Base-by-base conservation (phyloP, 805 yeast species). In the Ogataea trehalophila region DNA sequence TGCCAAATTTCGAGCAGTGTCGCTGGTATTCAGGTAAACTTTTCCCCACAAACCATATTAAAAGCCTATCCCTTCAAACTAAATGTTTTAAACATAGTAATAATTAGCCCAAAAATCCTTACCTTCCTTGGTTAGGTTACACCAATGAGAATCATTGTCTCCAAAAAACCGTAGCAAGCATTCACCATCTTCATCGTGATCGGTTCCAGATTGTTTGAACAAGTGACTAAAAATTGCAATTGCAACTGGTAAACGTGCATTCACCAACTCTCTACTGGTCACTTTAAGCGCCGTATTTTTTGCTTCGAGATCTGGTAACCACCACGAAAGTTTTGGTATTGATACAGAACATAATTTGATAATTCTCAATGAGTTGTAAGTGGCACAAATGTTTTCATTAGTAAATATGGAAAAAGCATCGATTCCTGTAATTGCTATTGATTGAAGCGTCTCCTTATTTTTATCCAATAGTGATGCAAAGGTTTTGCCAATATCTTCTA, bases 221-320 rank as follows among this genome's bases (percentile, higher is more conserved):
- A 63, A 48, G 5, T 63, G 63, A 41, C 74, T 61, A 44, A 71
- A 59, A 22, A 51, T 43, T 2, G 60, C 60, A 20, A 53, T 53
- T 11, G 51, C 49, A 6, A 60, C 58, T 0, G 62, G 59, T 33
- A 59, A 49, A 22, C 15, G n/a, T 13, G n/a, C 37, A 15, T 33
- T 14, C 6, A 38, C 34, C 11, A 38, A 23, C 13, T 11, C 20
- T 16, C 20, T 31, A 14, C 35, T 20, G 7, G 22, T 16, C 13
- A 13, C 26, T 23, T 33, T 43, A 5, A 13, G 8, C 7, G 16
- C 35, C 26, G 15, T 31, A 38, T 60, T 59, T 5, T 29, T 8
- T 8, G n/a, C 29, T 39, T 57, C 64, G 13, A 60, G 37, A 2
- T 39, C 39, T 5, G 59, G 54, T 2, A 58, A 46, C 66, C 66